Base-by-base conservation (phyloP, 345 rosid species). In the Noccaea caerulescens region DNA sequence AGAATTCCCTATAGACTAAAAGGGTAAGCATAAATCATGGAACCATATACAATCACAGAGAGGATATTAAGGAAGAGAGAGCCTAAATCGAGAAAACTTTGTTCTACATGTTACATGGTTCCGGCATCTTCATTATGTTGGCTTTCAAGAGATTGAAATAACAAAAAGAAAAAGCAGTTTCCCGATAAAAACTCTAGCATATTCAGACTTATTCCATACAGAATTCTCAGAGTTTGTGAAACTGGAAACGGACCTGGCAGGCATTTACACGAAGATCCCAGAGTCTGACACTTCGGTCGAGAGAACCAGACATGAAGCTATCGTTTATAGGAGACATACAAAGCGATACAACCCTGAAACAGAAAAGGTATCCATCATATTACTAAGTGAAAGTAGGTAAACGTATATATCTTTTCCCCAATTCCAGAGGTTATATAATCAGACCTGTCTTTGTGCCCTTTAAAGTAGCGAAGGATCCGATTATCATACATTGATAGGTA, bases 251-350 rank as follows among this genome's bases (percentile, higher is more conserved):
- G 76, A 94, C 98, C 99, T 94, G 99, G 79, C 99, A 91, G n/a
- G 92, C 92, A 79, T 91, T 94, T 36, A 94, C 99, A 30, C 98
- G 98, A 82, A 94, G 99, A 84, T 94, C 99, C 99, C 99, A 94
- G 37, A 94, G 88, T 78, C 99, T 85, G 63, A 89, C 93, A 52
- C 82, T 89, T 58, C 88, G 89, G 76, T 94, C 99, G 16, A 94
- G 89, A 51, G 99, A 91, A 73, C 93, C 97, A 70, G 99, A 94
- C 97, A 94, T 94, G 88, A 94, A 94, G 84, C 98, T 91, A 66
- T 94, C 99, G 66, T 94, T 94, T 25, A 89, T 79, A 3, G 98
- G 99, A 32, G 98, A 91, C 98, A 94, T 89, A 82, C 92, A 94
- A 64, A 94, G 97, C 18, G 99, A 89, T 53, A 94, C 95, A 76